phyloP scores from a whole-genome alignment of 768 basidiomycete species.

The Suillus spraguei region DNA sequence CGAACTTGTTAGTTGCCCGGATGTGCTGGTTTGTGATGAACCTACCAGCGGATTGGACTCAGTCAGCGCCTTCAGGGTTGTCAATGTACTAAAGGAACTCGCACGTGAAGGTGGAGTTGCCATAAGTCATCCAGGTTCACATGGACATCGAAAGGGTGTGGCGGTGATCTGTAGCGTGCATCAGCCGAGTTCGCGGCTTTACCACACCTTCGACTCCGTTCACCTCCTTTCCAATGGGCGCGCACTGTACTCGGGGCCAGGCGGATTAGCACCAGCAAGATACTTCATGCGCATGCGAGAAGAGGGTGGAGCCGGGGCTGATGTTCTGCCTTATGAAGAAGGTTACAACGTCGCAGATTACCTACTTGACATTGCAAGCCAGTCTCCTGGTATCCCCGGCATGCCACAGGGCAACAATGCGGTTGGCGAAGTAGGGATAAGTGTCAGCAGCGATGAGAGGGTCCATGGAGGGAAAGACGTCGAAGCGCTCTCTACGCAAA shows the following conservation, averaged over 20 bases:
- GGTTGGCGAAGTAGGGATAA: constrained; percentile 11
- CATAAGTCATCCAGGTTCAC: constrained; percentile 22
- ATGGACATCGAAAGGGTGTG: constrained; percentile 62
- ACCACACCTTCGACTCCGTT: constrained; percentile 83
- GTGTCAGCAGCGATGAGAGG: constrained; percentile 20
- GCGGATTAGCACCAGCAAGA: constrained; percentile 66
- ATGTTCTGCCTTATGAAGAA: constrained; percentile 57
- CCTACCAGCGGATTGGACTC: constrained; percentile 86
- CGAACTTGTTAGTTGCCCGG: constrained; percentile 84
- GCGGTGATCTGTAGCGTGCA: constrained; percentile 88
- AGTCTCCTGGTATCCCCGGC: constrained; percentile 49
- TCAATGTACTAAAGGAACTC: constrained; percentile 75
- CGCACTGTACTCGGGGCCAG: constrained; percentile 78
- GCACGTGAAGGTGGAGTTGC: constrained; percentile 48
- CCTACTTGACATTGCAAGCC: constrained; percentile 84
- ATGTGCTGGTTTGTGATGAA: constrained; percentile 86
- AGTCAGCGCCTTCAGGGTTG: constrained; percentile 80
- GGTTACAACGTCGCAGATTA: constrained; percentile 96
- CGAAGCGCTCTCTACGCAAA: constrained; percentile 24
- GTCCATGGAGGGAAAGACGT: constrained; percentile 16
- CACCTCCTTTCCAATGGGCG: constrained; percentile 78
- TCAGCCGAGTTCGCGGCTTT: constrained; percentile 86
- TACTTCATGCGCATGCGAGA: constrained; percentile 52
- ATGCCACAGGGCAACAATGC: constrained; percentile 8
- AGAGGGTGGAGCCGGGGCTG: constrained; percentile 29